Conservation (phyloP, 2,329 filamentous ascomycete genomes). For the Sarocladium strictum region DNA sequence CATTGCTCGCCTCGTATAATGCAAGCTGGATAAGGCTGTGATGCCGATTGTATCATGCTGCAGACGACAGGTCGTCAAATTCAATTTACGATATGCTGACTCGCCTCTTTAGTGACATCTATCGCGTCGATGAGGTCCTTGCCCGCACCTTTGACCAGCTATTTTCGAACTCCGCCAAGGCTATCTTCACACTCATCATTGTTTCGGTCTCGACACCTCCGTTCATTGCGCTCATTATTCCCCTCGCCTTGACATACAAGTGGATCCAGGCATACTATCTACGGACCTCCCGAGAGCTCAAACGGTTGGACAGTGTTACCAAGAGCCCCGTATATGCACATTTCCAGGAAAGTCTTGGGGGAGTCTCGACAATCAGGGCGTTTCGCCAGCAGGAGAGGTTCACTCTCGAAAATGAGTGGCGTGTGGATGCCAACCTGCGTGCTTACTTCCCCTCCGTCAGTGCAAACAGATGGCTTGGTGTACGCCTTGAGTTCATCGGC, state of each 20-base stretch:
- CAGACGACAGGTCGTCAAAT: neutral
- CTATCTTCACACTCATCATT: slow-evolving; percentile 77
- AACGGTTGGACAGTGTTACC: slow-evolving; percentile 90
- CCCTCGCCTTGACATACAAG: slow-evolving; percentile 74
- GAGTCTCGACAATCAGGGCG: slow-evolving; percentile 90
- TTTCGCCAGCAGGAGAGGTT: slow-evolving; percentile 88
- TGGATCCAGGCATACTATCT: slow-evolving; percentile 97
- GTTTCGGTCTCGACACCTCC: slow-evolving; percentile 76
- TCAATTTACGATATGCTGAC: slow-evolving; percentile 17
- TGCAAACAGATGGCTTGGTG: slow-evolving; percentile 88
- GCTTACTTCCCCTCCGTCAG: slow-evolving; percentile 96
- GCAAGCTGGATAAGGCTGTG: neutral
- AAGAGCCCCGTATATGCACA: slow-evolving; percentile 96
- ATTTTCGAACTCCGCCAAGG: slow-evolving; percentile 69
- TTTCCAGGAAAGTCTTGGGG: slow-evolving; percentile 94
- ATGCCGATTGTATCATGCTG: neutral
- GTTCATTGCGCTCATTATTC: slow-evolving; percentile 76
- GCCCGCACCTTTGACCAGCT: slow-evolving; percentile 98
- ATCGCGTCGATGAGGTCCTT: slow-evolving; percentile 84
- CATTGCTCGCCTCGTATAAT: neutral
- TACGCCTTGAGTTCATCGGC: slow-evolving; percentile 92
- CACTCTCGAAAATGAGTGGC: slow-evolving; percentile 91
- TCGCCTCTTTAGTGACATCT: slow-evolving; percentile 56
- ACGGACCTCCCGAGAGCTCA: slow-evolving; percentile 90
- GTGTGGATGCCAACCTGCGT: slow-evolving; percentile 87